A percentile compares a stretch with the other conserved stretches of the same genome.
phyloP scores from a whole-genome alignment of 257 asterid genomes.

The Solanum verrucosum region DNA sequence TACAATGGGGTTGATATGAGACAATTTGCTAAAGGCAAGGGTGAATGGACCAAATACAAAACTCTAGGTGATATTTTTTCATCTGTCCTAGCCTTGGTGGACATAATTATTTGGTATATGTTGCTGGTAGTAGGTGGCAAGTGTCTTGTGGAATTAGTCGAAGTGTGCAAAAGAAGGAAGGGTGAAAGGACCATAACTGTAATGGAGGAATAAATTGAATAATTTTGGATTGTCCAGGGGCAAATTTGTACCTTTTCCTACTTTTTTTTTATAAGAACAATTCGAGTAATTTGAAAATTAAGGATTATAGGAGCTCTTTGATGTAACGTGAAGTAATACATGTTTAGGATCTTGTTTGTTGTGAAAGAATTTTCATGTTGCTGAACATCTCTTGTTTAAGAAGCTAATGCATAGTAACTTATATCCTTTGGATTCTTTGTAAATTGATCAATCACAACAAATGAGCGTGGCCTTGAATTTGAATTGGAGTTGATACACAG shows the following conservation, averaged over 20 bases:
- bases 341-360: neutral
- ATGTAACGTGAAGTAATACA: neutral
- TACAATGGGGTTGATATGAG: neutral
- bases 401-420: neutral
- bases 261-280: neutral
- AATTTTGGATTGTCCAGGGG: neutral
- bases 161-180: neutral
- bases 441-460: neutral
- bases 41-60: neutral
- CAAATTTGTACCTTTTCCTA: neutral
- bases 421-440: neutral
- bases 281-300: neutral
- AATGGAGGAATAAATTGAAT: neutral
- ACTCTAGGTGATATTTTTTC: neutral
- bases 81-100: neutral
- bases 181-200: neutral
- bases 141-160: neutral
- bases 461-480: neutral
- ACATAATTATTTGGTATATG: neutral
- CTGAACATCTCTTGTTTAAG: neutral
- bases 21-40: neutral
- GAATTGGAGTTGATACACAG: neutral
- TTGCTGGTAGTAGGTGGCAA: neutral
- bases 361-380: neutral
- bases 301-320: neutral